Evolutionary conservation across 2,329 filamentous ascomycete species (phyloP).

Genomic region (Curvularia verruculosa): DNA sequence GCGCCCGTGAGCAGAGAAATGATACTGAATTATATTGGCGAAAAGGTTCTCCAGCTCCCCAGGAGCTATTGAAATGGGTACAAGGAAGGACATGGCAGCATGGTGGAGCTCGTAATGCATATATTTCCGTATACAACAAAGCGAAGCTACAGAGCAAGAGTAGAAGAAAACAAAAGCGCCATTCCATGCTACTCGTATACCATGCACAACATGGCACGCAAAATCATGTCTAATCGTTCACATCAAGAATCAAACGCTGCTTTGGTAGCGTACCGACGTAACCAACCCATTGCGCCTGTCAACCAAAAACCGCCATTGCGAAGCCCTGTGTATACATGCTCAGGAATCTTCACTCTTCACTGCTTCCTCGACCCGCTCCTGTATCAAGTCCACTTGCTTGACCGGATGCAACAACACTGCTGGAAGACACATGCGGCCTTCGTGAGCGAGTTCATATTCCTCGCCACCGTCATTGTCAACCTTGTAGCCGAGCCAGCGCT

Average conservation of each 20-base stretch:
- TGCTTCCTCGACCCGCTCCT: constrained; percentile 38
- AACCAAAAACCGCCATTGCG: neutral
- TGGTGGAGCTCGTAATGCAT: neutral
- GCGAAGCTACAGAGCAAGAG: neutral
- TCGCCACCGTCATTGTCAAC: constrained; percentile 59
- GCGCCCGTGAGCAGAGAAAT: constrained; percentile 70
- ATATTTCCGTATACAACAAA: neutral
- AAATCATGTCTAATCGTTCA: constrained; percentile 4
- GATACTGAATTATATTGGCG: constrained; percentile 75
- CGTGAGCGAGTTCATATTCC: constrained; percentile 51
- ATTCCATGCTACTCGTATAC: constrained; percentile 1
- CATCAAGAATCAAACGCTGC: constrained; percentile 9
- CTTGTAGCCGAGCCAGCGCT: constrained; percentile 61
- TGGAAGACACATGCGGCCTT: constrained; percentile 58
- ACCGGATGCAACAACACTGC: constrained; percentile 58
- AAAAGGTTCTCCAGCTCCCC: constrained; percentile 70
- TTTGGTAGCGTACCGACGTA: neutral
- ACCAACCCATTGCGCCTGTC: constrained; percentile 5
- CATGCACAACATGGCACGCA: neutral
- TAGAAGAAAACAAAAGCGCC: neutral
- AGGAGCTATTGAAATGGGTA: constrained; percentile 63
- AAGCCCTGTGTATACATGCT: neutral
- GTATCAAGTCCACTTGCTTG: constrained; percentile 57
- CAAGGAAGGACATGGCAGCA: neutral
- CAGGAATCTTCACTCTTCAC: neutral